These are phyloP conservation scores for Helicostylum pulchrum DNA, from an alignment of 192 early-diverging fungal genomes.

Conservation along the genomic window DNA sequence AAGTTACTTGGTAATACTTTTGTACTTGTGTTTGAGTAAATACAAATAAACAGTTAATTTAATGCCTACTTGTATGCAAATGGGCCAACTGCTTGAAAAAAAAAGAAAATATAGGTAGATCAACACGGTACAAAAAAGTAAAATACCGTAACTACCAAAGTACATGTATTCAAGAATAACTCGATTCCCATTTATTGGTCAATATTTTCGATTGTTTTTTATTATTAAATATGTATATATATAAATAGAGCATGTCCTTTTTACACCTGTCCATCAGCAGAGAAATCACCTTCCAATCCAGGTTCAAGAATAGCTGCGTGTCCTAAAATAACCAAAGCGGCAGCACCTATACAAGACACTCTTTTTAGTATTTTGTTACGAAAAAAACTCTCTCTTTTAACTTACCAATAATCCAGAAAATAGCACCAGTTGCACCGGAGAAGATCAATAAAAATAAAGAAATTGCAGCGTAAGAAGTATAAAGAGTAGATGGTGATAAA, in stretches of 20 bases:
- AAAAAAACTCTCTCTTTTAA: not conserved
- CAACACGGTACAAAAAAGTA: not conserved
- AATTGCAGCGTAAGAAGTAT: conserved; percentile 38
- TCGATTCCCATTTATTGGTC: no score
- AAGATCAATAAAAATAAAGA: conserved; percentile 52
- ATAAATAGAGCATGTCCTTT: not conserved
- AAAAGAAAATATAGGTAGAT: not conserved
- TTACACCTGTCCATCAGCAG: conserved; percentile 22
- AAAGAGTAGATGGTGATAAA: conserved; percentile 41
- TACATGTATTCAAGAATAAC: no score
- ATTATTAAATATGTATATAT: conserved; percentile 2
- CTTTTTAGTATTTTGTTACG: not conserved
- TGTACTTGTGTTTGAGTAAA: no score
- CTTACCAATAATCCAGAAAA: conserved; percentile 62
- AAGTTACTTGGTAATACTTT: no score
- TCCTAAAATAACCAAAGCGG: conserved; percentile 50
- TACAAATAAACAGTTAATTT: no score
- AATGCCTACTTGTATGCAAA: no score
- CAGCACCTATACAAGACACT: conserved; percentile 39
- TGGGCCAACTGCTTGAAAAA: no score
- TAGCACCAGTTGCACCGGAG: conserved; percentile 46
- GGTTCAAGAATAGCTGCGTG: conserved; percentile 58
- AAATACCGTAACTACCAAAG: no score
- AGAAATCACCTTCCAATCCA: conserved; percentile 52
- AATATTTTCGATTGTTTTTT: not conserved